phyloP scores from a whole-genome alignment of 2,329 filamentous ascomycete species.

The Apiospora aurea region DNA sequence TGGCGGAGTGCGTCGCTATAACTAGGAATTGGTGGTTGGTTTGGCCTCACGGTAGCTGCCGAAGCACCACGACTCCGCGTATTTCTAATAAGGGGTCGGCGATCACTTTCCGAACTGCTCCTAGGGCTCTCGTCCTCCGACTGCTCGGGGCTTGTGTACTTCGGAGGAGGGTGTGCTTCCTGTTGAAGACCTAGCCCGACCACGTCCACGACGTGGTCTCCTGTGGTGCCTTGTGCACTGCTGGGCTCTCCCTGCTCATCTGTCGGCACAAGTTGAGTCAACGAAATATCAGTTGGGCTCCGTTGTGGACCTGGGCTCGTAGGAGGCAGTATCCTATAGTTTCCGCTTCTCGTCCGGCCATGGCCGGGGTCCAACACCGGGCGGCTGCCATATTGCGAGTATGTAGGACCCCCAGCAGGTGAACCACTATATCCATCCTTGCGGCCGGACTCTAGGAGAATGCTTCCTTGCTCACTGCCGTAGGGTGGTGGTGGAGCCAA shows the following conservation, averaged over 20 bases:
- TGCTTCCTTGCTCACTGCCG: slow-evolving; percentile 95
- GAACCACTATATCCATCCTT: slow-evolving; percentile 62
- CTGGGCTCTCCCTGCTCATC: slow-evolving; percentile 77
- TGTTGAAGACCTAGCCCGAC: slow-evolving; percentile 60
- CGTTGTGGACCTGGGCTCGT: slow-evolving; percentile 88
- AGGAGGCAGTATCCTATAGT: slow-evolving; percentile 76
- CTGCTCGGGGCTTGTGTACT: slow-evolving; percentile 71
- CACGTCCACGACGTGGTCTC: slow-evolving; percentile 46
- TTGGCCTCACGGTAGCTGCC: slow-evolving; percentile 48
- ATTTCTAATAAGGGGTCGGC: slow-evolving; percentile 58
- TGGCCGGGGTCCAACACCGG: slow-evolving; percentile 66
- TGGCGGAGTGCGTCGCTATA: slow-evolving; percentile 78
- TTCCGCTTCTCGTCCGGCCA: slow-evolving; percentile 77
- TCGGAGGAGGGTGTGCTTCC: slow-evolving; percentile 70
- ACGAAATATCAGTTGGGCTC: slow-evolving; percentile 93
- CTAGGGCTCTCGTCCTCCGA: slow-evolving; percentile 64
- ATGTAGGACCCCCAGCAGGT: slow-evolving; percentile 52
- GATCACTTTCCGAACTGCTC: slow-evolving; percentile 65
- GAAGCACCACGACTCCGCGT: slow-evolving; percentile 60
- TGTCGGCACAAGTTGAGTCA: slow-evolving; percentile 79
- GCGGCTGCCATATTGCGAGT: slow-evolving; percentile 49
- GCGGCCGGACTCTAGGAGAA: slow-evolving; percentile 85
- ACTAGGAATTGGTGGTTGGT: slow-evolving; percentile 76
- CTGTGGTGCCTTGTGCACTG: slow-evolving; percentile 42
- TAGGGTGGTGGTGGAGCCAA: slow-evolving; percentile 95